A percentile compares a stretch with the other conserved stretches of the same genome.
phyloP scores from a whole-genome alignment of 1,284 basidiomycete species.

The Marasmius tenuissimus region DNA sequence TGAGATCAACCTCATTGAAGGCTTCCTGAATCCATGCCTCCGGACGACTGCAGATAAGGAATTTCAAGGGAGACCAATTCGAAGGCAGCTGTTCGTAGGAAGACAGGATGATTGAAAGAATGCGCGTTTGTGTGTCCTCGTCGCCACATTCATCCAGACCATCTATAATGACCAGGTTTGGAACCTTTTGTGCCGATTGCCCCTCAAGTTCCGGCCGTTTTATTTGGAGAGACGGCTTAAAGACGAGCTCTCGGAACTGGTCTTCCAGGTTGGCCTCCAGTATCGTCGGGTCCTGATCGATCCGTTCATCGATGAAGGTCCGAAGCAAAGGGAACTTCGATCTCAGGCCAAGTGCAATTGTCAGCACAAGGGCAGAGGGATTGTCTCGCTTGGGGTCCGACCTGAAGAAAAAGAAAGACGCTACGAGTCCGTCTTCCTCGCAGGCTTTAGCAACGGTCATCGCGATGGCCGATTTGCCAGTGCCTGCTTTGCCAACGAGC shows the following conservation, averaged over 20 bases:
- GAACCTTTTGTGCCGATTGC: neutral
- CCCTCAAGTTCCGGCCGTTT: neutral
- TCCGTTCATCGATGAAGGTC: neutral
- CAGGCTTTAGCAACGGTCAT: constrained; percentile 14
- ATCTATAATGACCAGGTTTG: neutral
- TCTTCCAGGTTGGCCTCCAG: neutral
- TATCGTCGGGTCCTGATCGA: neutral
- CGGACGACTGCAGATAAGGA: constrained; percentile 24
- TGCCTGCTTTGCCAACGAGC: constrained; percentile 16
- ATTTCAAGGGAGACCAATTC: constrained; percentile 17
- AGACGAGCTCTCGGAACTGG: constrained; percentile 2
- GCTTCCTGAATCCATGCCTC: constrained; percentile 24
- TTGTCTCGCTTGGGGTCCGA: neutral
- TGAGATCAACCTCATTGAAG: neutral
- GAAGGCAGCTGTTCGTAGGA: neutral
- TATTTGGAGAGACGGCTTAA: neutral
- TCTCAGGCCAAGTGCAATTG: neutral
- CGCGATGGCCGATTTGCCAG: constrained; percentile 19
- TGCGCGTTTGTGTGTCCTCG: neutral
- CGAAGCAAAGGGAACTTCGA: neutral
- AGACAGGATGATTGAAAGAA: neutral
- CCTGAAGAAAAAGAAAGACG: constrained; percentile 18
- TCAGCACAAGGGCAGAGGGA: neutral
- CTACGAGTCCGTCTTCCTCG: constrained; percentile 1
- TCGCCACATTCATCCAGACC: constrained; percentile 5